Base-by-base conservation (phyloP, 176 grass and related monocot species). In the Musa beccarii region DNA sequence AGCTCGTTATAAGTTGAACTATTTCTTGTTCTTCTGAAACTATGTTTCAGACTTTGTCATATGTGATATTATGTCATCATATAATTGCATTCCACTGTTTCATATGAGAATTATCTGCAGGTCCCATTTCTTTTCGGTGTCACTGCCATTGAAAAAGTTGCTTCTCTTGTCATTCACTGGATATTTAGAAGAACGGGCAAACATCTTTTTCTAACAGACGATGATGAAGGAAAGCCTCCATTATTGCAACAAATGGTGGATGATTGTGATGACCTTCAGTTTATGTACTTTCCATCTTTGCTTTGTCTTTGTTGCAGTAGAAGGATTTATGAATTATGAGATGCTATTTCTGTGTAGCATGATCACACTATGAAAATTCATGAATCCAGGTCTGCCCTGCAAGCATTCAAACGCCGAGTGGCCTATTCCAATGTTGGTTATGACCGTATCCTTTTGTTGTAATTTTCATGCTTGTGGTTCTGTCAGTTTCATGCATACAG, bases 51-150 rank as follows among this genome's bases (percentile, higher is more conserved):
- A 61, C 19, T 61, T 8, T 59, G 14, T 61, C 57, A 61, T 61
- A 61, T 61, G 8, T 61, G 57, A 17, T 20, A 2, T n/a, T 61
- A 61, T 7, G 57, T 61, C 34, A 61, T 20, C 13, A 8, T 61
- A 20, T 61, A 61, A n/a, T 20, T 61, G 57, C 17, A 61, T 61
- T 61, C 16, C 13, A 68, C 4, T 68, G 21, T 68, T 13, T 43
- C 65, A 66, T 23, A 15, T 22, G 51, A 1, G 9, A 53, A 53
- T 62, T 15, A 69, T 81, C 16, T 84, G 49, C 78, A 99, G 95
- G 95, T 99, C 80, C 95, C 95, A 78, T 99, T 99, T 86, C 88
- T 94, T 79, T 94, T 99, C 71, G 95, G 95, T 29, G 73, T 99
- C 52, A 86, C 90, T 28, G 90, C 83, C 16, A 81, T 94, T 52